Evolutionary conservation across 140 eudicot species (phyloP).

Genomic region (Flaveria floridana): DNA sequence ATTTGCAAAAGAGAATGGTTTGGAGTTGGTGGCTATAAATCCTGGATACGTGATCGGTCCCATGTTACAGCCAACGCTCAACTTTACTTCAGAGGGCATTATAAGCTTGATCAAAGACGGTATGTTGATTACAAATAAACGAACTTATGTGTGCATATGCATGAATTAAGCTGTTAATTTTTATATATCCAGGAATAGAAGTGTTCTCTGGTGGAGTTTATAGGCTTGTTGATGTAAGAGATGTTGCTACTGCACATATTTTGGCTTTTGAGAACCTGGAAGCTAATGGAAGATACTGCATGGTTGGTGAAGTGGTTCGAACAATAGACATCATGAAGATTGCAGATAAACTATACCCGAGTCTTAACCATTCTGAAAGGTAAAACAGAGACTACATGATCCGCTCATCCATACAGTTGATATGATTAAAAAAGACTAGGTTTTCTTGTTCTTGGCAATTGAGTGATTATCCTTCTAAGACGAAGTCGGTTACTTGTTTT

Average conservation of each 20-base stretch:
- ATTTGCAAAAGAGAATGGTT: conserved; percentile 44
- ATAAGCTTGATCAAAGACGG: conserved; percentile 40
- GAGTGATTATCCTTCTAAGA: too few species aligned
- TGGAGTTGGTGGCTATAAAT: conserved; percentile 46
- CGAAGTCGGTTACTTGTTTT: too few species aligned
- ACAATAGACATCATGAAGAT: conserved; percentile 42
- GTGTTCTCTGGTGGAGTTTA: conserved; percentile 33
- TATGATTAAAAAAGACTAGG: too few species aligned
- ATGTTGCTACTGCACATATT: conserved; percentile 61
- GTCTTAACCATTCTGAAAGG: conserved; percentile 37
- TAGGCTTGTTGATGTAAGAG: conserved; percentile 64
- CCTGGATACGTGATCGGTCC: conserved; percentile 53
- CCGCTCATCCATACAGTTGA: neutral
- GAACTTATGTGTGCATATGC: neutral
- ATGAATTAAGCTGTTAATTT: neutral
- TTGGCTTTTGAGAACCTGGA: conserved; percentile 57
- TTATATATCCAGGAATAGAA: conserved; percentile 42
- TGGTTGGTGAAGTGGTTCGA: conserved; percentile 41
- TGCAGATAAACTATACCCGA: conserved; percentile 46
- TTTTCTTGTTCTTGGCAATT: too few species aligned
- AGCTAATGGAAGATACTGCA: conserved; percentile 62
- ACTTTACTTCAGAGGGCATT: conserved; percentile 33
- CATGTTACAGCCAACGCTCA: conserved; percentile 49
- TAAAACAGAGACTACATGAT: conserved; percentile 6
- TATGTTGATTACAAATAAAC: conserved; percentile 21